Evolutionary conservation across 23 red algal species (phyloP).

Genomic region (Cyanidioschyzon merolae): DNA sequence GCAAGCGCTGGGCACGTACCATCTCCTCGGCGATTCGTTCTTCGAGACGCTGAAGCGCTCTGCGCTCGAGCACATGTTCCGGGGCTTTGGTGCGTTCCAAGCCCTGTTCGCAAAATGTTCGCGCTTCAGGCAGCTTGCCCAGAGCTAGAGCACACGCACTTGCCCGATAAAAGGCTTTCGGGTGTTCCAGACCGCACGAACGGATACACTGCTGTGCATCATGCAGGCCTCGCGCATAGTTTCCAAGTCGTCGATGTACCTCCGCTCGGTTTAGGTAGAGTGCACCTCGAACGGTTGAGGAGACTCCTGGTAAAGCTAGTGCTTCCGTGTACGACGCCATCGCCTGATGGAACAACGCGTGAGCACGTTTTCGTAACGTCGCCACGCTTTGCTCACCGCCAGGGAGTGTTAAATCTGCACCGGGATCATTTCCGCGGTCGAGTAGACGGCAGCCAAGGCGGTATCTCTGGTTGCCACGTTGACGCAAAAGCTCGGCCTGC

Average conservation of each 20-base stretch:
- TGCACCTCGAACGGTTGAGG: not conserved
- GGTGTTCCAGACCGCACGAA: not conserved
- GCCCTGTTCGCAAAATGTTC: not conserved
- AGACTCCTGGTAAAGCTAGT: not conserved
- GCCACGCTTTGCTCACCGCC: not conserved
- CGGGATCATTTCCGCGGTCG: not conserved
- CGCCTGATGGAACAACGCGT: not conserved
- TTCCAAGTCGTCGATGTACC: not conserved
- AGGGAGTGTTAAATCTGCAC: not conserved
- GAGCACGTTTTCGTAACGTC: not conserved
- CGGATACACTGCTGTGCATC: constrained; percentile 1
- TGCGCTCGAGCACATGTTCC: not conserved
- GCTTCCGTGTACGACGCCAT: not conserved
- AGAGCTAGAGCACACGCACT: not conserved
- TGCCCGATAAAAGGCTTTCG: not conserved
- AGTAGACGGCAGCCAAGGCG: not conserved
- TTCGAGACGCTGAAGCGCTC: not conserved
- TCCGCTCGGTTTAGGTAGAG: not conserved
- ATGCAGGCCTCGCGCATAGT: constrained; percentile 6
- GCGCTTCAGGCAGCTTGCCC: not conserved
- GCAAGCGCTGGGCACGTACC: not conserved
- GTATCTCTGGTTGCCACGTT: not conserved
- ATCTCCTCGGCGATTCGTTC: not conserved
- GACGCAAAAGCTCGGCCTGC: not conserved
- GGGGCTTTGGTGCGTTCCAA: not conserved